phyloP scores from a whole-genome alignment of 495 filamentous ascomycete genomes.

The Staphylotrichum tortipilum region DNA sequence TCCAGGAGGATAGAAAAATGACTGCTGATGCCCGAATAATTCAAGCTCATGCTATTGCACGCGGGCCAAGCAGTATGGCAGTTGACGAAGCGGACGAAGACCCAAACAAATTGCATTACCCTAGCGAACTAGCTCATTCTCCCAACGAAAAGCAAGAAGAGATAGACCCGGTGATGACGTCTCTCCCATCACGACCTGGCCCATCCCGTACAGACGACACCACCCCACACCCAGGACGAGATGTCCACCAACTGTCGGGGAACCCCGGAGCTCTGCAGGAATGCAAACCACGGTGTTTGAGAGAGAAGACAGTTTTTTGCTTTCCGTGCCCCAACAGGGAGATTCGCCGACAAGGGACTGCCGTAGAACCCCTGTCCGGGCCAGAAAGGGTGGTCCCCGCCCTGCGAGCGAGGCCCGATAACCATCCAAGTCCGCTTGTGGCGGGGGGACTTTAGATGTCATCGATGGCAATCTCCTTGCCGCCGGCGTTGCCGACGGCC shows the following conservation, averaged over 20 bases:
- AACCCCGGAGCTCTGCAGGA: slow-evolving; percentile 14
- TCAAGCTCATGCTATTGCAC: no score
- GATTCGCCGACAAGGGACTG: background rate
- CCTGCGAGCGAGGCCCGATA: background rate
- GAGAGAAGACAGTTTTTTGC: slow-evolving; percentile 54
- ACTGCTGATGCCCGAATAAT: no score
- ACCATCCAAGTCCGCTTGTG: background rate
- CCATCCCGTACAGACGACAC: slow-evolving; percentile 10
- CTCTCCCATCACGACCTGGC: slow-evolving; percentile 40
- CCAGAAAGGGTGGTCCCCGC: slow-evolving; percentile 13
- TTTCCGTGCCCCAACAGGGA: slow-evolving; percentile 9
- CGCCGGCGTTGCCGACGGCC: slow-evolving; percentile 49
- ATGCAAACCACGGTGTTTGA: slow-evolving; percentile 32
- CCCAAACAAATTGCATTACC: slow-evolving; percentile 3
- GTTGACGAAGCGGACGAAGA: background rate
- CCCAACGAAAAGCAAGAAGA: slow-evolving; percentile 1
- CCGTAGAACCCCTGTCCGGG: no score
- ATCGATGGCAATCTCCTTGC: slow-evolving; percentile 65
- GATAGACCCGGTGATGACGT: slow-evolving; percentile 33
- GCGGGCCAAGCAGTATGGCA: no score
- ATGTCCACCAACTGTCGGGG: slow-evolving; percentile 41
- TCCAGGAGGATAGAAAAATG: no score
- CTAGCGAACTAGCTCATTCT: background rate
- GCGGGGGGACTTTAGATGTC: slow-evolving; percentile 51
- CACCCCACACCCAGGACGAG: slow-evolving; percentile 4